Evolutionary conservation across 768 basidiomycete genomes (phyloP).

Genomic region (Podaxis sp.): DNA sequence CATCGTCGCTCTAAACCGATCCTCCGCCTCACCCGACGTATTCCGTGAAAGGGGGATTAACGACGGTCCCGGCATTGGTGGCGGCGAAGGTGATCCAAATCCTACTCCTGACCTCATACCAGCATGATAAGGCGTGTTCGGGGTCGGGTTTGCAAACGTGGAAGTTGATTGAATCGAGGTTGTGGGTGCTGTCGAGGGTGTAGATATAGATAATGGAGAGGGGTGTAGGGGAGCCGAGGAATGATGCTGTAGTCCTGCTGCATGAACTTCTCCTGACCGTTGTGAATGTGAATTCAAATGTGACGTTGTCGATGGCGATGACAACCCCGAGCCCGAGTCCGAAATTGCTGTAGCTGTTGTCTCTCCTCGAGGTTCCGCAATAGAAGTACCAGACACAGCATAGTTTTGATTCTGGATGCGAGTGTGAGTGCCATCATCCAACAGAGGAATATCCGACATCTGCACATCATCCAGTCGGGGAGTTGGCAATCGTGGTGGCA

Average conservation of each 20-base stretch:
- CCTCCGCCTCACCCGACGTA: neutral
- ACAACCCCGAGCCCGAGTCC: neutral
- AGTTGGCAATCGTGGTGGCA: slow-evolving; percentile 12
- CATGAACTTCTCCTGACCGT: neutral
- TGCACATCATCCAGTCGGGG: slow-evolving; percentile 14
- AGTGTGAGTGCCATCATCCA: neutral
- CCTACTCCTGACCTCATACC: neutral
- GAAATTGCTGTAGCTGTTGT: neutral
- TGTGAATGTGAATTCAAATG: neutral
- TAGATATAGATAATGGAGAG: neutral
- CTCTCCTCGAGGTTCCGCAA: neutral
- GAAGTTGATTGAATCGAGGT: neutral
- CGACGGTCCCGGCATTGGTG: no score
- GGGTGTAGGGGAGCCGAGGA: neutral
- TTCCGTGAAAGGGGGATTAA: neutral
- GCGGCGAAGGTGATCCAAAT: no score
- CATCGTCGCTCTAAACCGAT: slow-evolving; percentile 11
- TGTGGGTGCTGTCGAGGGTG: neutral
- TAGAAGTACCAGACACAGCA: neutral
- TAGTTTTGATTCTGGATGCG: no score
- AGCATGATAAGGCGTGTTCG: neutral
- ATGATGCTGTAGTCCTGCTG: neutral
- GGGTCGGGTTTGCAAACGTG: neutral
- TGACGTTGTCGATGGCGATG: neutral
- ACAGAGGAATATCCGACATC: slow-evolving; percentile 14